These are phyloP conservation scores for Teratosphaeria pseudoeucalypti DNA, from an alignment of 2,329 filamentous ascomycete species.

Conservation along the genomic window DNA sequence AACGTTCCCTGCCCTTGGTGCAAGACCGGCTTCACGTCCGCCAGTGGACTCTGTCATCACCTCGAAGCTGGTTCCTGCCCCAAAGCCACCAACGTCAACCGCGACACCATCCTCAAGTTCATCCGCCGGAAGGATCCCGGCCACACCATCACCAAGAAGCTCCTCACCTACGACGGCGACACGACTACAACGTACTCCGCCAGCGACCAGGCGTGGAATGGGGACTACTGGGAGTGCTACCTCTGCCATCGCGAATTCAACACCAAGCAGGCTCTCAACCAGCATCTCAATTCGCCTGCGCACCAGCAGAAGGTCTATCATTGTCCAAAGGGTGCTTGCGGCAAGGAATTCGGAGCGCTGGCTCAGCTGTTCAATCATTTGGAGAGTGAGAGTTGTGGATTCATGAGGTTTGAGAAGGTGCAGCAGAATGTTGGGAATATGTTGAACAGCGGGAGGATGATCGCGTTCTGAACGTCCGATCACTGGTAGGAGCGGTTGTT, in stretches of 20 bases:
- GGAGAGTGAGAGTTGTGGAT: slow-evolving; percentile 35
- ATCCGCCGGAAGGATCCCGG: slow-evolving; percentile 38
- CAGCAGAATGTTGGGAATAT: slow-evolving; percentile 20
- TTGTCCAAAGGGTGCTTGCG: slow-evolving; percentile 33
- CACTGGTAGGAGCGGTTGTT: no score
- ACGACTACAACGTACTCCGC: slow-evolving; percentile 25
- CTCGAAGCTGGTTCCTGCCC: slow-evolving; percentile 47
- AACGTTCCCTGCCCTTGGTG: slow-evolving; percentile 48
- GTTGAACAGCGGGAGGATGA: slow-evolving; percentile 6
- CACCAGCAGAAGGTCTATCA: slow-evolving; percentile 41
- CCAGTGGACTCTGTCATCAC: slow-evolving; percentile 47
- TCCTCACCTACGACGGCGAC: slow-evolving; percentile 37
- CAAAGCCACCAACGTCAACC: slow-evolving; percentile 34
- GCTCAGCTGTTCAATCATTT: slow-evolving; percentile 36
- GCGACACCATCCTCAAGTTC: slow-evolving; percentile 37
- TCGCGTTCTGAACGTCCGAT: background rate
- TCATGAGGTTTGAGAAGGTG: slow-evolving; percentile 32
- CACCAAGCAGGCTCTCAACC: slow-evolving; percentile 30
- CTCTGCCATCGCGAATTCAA: slow-evolving; percentile 42
- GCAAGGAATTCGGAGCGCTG: slow-evolving; percentile 29
- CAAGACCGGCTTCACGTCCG: slow-evolving; percentile 33
- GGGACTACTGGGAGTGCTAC: slow-evolving; percentile 41
- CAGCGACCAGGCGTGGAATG: slow-evolving; percentile 37
- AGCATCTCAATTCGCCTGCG: slow-evolving; percentile 44
- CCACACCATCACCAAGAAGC: slow-evolving; percentile 42